phyloP scores from a whole-genome alignment of 2,329 filamentous ascomycete genomes.

The Cercospora brassicicola region DNA sequence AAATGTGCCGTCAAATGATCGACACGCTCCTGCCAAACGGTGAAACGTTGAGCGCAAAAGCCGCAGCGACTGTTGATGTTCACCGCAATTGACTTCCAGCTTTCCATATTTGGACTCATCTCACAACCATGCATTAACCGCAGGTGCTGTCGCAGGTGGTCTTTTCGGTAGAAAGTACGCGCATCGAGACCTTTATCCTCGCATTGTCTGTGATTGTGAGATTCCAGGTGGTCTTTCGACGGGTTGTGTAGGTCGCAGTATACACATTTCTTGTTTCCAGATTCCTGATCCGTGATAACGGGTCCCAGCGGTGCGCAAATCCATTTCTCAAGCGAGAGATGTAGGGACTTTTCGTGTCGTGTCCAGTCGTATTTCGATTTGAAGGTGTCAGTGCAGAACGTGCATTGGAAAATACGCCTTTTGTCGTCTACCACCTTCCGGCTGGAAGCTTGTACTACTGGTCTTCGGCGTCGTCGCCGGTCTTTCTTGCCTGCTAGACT shows the following conservation, averaged over 20 bases:
- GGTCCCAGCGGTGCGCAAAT: slow-evolving; percentile 61
- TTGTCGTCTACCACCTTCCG: slow-evolving; percentile 38
- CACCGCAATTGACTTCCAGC: slow-evolving; percentile 59
- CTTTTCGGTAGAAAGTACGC: slow-evolving; percentile 63
- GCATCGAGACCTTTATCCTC: slow-evolving; percentile 66
- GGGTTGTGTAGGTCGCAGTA: slow-evolving; percentile 60
- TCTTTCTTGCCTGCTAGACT: slow-evolving; percentile 58
- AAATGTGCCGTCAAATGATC: slow-evolving; percentile 59
- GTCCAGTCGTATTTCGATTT: slow-evolving; percentile 61
- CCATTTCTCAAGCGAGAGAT: slow-evolving; percentile 66
- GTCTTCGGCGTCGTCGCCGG: slow-evolving; percentile 52
- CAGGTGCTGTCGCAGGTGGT: slow-evolving; percentile 62
- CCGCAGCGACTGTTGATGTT: slow-evolving; percentile 58
- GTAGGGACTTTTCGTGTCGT: slow-evolving; percentile 64
- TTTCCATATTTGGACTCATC: slow-evolving; percentile 63
- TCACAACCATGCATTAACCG: slow-evolving; percentile 63
- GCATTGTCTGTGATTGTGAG: slow-evolving; percentile 63
- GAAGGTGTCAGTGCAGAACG: slow-evolving; percentile 59
- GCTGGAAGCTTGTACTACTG: slow-evolving; percentile 27
- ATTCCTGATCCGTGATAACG: slow-evolving; percentile 57
- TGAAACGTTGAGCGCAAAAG: slow-evolving; percentile 52
- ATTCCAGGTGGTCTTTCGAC: slow-evolving; percentile 57
- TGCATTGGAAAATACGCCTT: slow-evolving; percentile 57
- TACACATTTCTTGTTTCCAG: slow-evolving; percentile 58
- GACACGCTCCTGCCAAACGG: slow-evolving; percentile 53